Conservation (phyloP, 306 rosid species). For the Trifolium subterraneum region DNA sequence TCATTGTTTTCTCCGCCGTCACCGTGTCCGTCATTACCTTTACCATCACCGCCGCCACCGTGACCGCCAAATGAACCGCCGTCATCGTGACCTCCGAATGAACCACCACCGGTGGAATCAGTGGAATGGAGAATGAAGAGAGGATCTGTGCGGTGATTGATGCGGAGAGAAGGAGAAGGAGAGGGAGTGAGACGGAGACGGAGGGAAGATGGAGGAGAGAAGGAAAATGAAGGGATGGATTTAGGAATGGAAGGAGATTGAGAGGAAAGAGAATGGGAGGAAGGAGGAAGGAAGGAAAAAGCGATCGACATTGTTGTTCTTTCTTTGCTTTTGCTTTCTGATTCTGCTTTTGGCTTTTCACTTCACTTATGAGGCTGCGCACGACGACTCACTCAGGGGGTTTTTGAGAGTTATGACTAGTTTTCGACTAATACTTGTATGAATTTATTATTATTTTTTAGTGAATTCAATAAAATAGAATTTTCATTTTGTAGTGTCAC, state of each 20-base stretch:
- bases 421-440: neutral
- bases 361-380: neutral
- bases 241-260: conserved; percentile 47
- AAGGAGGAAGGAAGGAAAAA: conserved; percentile 48
- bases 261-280: conserved; percentile 37
- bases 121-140: conserved; percentile 36
- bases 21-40: conserved; percentile 16
- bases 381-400: neutral
- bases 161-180: conserved; percentile 38
- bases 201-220: conserved; percentile 21
- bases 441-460: neutral
- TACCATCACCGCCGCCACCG: conserved; percentile 40
- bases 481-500: neutral
- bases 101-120: conserved; percentile 18
- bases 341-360: neutral
- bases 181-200: conserved; percentile 34
- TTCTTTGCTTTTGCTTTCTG: neutral
- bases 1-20: conserved; percentile 46
- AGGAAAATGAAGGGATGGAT: conserved; percentile 19
- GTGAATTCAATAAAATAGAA: neutral
- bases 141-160: conserved; percentile 37
- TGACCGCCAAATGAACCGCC: neutral
- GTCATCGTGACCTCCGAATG: neutral
- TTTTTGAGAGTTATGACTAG: conserved; percentile 10
- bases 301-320: conserved; percentile 70